Percentiles rank a stretch among this genome's conserved stretches.
These are phyloP conservation scores for Prunus yedoensis DNA, from an alignment of 331 rosid genomes.

Conservation along the genomic window DNA sequence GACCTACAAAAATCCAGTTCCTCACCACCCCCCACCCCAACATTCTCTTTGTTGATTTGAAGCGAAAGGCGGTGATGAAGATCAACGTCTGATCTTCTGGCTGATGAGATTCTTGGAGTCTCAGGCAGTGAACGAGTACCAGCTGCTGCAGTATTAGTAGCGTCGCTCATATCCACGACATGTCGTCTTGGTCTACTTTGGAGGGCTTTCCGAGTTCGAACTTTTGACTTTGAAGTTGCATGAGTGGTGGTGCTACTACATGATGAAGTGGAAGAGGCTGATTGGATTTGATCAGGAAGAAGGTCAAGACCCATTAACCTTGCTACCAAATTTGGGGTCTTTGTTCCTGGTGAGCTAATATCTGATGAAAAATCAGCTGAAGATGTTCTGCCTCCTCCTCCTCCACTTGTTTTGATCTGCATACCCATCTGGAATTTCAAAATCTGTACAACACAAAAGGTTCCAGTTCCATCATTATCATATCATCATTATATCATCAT, in stretches of 20 bases:
- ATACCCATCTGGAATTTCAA: constrained; percentile 57
- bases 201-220: constrained; percentile 28
- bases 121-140: constrained; percentile 67
- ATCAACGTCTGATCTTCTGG: constrained; percentile 75
- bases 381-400: constrained; percentile 26
- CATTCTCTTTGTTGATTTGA: constrained; percentile 70
- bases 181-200: constrained; percentile 36
- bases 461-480: not conserved
- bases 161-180: constrained; percentile 27
- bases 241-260: constrained; percentile 26
- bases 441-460: constrained; percentile 2
- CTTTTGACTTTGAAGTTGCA: constrained; percentile 27
- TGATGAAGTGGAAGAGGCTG: constrained; percentile 44
- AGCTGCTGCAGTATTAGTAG: not conserved
- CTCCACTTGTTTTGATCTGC: constrained; percentile 60
- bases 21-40: constrained; percentile 17
- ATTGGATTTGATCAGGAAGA: constrained; percentile 56
- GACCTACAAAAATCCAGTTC: constrained; percentile 49
- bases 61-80: constrained; percentile 69
- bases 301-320: constrained; percentile 93
- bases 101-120: constrained; percentile 66
- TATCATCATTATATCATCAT: constrained; percentile 27
- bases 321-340: constrained; percentile 90
- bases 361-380: constrained; percentile 46
- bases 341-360: constrained; percentile 60